These are phyloP conservation scores for Penicillium cinerascens DNA, from an alignment of 495 filamentous ascomycete genomes.

Conservation along the genomic window DNA sequence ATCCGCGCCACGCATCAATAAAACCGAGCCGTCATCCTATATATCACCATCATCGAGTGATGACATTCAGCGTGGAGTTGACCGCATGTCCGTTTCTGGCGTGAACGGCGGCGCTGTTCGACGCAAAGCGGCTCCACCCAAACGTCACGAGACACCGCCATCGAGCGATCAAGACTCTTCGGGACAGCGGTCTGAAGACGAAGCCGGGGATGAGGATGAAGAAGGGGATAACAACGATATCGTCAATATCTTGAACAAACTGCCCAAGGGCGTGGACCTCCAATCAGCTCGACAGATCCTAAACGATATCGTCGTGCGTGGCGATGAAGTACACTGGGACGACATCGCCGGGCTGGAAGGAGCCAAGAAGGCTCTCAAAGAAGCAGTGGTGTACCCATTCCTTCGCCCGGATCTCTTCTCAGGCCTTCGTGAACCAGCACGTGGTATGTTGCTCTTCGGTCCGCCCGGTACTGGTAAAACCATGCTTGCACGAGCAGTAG, in stretches of 20 bases:
- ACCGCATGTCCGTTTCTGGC: constrained; percentile 26
- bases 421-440: constrained; percentile 87
- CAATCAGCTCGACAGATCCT: constrained; percentile 84
- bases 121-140: constrained; percentile 22
- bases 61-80: constrained; percentile 25
- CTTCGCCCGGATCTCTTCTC: constrained; percentile 93
- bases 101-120: constrained; percentile 23
- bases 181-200: constrained; percentile 25
- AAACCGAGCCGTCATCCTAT: constrained; percentile 10
- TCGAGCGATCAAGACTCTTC: constrained; percentile 45
- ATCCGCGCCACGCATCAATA: constrained; percentile 22
- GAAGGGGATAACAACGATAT: constrained; percentile 43
- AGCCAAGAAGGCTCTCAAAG: constrained; percentile 89
- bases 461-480: constrained; percentile 97
- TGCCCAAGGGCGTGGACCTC: constrained; percentile 78
- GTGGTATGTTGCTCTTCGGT: constrained; percentile 95
- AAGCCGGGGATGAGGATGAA: constrained; percentile 36
- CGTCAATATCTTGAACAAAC: constrained; percentile 64
- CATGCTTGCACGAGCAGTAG: constrained; percentile 93
- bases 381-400: constrained; percentile 97
- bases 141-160: constrained; percentile 38
- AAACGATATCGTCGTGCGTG: constrained; percentile 92
- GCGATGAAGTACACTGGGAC: constrained; percentile 92
- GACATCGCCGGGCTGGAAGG: constrained; percentile 89
- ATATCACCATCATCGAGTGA: constrained; percentile 31